Base-by-base conservation (phyloP, 2,329 filamentous ascomycete genomes). In the Diaporthe citrichinensis region DNA sequence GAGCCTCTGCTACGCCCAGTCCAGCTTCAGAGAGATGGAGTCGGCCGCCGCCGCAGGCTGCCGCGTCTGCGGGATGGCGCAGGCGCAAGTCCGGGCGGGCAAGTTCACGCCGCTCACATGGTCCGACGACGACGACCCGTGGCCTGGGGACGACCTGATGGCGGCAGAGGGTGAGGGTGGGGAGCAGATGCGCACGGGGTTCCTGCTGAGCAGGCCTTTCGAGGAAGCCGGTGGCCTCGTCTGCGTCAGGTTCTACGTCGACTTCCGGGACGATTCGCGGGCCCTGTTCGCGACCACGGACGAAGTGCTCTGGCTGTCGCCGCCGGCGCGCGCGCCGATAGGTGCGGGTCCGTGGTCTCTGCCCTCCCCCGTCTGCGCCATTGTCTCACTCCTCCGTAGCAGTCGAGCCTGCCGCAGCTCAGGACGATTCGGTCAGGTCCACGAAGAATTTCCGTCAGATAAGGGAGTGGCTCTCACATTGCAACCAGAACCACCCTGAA, bases 221-320 rank as follows among this genome's bases (percentile, higher is more conserved):
- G 57, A 61, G n/a, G 28, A 41, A 6, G 7, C 34, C 20, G 57
- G 36, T 4, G 34, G 28, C 10, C 36, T 61, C 12, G 57, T 41
- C 57, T 25, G 57, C 23, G 23, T 61, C 23, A 25, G 57, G 57
- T 41, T 61, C 34, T 41, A 61, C 57, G 34, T 61, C 57, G 57
- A 61, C 20, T 25, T 41, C 17, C 23, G 23, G 34, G n/a, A 41
- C 23, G 34, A 61, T 34, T 15, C 34, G 20, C 34, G 10, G 57
- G 31, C 3, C 23, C 12, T 61, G 23, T 41, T 61, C 23, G 57
- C 34, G 34, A 39, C 31, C 5, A 23, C 25, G 23, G 57, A 61
- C 34, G 23, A 41, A 34, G 57, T 41, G 57, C 57, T 61, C n/a
- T 61, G 23, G 57, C 57, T 61, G 23, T 61, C 57, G 57, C 34